Base-by-base conservation (phyloP, 2,329 filamentous ascomycete species). In the Pseudopithomyces chartarum region DNA sequence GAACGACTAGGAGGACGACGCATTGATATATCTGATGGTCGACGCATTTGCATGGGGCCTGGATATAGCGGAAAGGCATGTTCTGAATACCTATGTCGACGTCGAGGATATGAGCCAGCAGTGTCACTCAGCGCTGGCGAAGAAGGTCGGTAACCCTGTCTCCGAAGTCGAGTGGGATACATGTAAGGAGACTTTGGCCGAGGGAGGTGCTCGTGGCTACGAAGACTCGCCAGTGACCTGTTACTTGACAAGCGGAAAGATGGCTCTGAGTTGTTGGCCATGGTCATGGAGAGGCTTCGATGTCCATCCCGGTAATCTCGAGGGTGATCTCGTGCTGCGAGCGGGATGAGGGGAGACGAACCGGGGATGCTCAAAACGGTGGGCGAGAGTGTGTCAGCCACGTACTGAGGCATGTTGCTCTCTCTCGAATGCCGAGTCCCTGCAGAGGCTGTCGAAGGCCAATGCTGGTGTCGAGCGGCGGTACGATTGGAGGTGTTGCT, bases 121-220 rank as follows among this genome's bases (percentile, higher is more conserved):
- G 61, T 59, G 43, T 82, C 79, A 56, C 77, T 81, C 68, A 78
- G 61, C 7, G 78, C 76, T 34, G 79, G 78, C 19, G 80, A 81
- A 12, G 69, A 67, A 17, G 79, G 72, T 19, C 79, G 73, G 59
- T 78, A 76, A 13, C 75, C 75, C 13, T 76, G 74, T 29, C 77
- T 75, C 58, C 75, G 76, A 57, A 78, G 70, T 44, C 78, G 71
- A 49, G 73, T 73, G 1, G 77, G 78, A 59, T 81, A 80, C 6
- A 67, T 67, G 62, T 78, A 79, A 19, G 77, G 75, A 23, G 74
- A 78, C 45, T 70, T 68, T 12, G 73, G 68, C 32, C 76, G 72
- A 45, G 66, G 73, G 47, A 68, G 57, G 22, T 61, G 61, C 20
- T 77, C 77, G 45, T 77, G 73, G 56, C 75, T 74, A 61, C 79